A percentile compares a stretch with the other conserved stretches of the same genome.
Conservation (phyloP, 176 grass and related monocot species). For the Dendrocalamus sinicus region DNA sequence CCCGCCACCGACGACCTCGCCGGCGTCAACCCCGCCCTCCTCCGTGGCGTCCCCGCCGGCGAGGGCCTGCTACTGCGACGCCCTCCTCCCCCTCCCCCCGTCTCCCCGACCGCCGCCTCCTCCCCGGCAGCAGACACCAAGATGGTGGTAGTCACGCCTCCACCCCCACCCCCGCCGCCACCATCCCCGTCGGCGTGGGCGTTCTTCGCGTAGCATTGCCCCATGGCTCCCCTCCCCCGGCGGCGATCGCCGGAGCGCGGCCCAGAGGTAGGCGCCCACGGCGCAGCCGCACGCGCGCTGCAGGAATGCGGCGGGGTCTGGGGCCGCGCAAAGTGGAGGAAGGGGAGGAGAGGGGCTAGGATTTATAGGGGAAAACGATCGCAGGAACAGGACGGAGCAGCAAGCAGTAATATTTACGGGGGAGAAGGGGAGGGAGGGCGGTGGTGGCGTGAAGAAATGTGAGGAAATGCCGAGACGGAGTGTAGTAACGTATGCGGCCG, state of each 20-base stretch:
- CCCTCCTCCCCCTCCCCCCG: constrained; percentile 25
- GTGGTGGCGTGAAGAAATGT: constrained; percentile 33
- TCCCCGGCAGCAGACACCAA: constrained; percentile 42
- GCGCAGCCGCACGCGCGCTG: background rate
- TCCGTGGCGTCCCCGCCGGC: constrained; percentile 45
- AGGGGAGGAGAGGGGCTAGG: background rate
- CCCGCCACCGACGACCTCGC: constrained; percentile 53
- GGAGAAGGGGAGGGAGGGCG: background rate
- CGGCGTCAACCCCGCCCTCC: constrained; percentile 55
- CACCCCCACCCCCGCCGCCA: background rate
- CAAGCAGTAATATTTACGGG: background rate
- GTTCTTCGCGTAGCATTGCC: constrained; percentile 93
- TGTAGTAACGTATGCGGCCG: constrained; percentile 38
- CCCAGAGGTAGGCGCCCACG: background rate
- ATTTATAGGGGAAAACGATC: constrained; percentile 48
- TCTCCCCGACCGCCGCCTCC: constrained; percentile 12
- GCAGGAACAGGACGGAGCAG: background rate
- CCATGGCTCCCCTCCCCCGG: constrained; percentile 52
- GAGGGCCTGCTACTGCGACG: constrained; percentile 46
- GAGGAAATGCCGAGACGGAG: background rate
- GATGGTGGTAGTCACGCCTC: constrained; percentile 32
- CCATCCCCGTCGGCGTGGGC: constrained; percentile 47
- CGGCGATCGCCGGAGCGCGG: constrained; percentile 47
- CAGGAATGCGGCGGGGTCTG: constrained; percentile 49
- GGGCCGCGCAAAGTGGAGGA: background rate